phyloP scores from a whole-genome alignment of 2,329 filamentous ascomycete genomes.

The Massarina eburnea region DNA sequence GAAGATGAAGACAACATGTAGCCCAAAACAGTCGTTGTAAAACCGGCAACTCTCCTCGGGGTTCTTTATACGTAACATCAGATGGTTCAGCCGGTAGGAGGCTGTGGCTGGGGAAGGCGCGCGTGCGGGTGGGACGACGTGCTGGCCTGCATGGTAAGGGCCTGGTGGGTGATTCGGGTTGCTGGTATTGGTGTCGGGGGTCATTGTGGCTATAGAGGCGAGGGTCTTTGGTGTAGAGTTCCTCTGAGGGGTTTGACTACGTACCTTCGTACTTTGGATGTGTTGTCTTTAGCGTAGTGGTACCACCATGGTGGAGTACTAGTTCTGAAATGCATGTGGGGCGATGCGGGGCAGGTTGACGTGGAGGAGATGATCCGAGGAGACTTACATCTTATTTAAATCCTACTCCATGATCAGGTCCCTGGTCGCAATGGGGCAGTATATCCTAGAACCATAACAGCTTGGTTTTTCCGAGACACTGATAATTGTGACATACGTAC shows the following conservation, averaged over 20 bases:
- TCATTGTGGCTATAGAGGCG: neutral
- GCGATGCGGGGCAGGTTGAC: constrained; percentile 9
- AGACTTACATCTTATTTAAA: too few species aligned
- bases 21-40: constrained; percentile 38
- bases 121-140: constrained; percentile 29
- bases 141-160: constrained; percentile 23
- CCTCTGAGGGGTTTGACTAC: neutral
- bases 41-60: constrained; percentile 29
- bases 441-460: too few species aligned
- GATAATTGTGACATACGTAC: too few species aligned
- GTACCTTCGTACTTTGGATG: neutral
- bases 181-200: constrained; percentile 9
- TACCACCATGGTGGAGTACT: neutral
- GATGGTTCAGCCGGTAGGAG: constrained; percentile 34
- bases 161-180: constrained; percentile 23
- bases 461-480: too few species aligned
- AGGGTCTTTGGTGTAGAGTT: too few species aligned
- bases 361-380: too few species aligned
- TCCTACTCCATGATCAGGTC: too few species aligned
- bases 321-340: constrained; percentile 5
- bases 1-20: constrained; percentile 39
- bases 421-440: too few species aligned
- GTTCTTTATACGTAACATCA: constrained; percentile 38
- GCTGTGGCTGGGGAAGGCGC: constrained; percentile 26
- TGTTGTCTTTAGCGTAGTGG: neutral